phyloP scores from a whole-genome alignment of 257 asterid species.

The Salvia splendens region DNA sequence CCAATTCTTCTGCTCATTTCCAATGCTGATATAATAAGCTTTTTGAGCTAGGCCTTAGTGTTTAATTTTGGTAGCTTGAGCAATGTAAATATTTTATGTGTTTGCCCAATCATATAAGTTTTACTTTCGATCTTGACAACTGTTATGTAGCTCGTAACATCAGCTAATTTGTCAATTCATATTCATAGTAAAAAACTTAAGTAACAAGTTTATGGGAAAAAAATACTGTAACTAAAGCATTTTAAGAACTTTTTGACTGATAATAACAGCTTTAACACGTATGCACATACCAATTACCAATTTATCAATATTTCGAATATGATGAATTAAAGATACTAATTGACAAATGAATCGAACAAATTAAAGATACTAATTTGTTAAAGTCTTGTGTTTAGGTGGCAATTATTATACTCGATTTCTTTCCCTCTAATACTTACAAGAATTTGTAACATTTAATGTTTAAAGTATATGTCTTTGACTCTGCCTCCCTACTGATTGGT shows the following conservation, averaged over 20 bases:
- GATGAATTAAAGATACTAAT: too few relatives aligned
- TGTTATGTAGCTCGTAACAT: background rate
- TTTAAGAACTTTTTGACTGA: background rate
- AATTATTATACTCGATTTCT: too few relatives aligned
- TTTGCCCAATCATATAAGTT: background rate
- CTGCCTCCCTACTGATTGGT: background rate
- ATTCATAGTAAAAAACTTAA: constrained; percentile 20
- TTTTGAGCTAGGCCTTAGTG: background rate
- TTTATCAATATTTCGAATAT: too few relatives aligned
- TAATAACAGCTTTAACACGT: background rate
- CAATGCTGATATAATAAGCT: background rate
- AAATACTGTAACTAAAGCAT: background rate
- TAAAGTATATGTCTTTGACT: background rate
- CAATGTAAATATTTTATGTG: background rate
- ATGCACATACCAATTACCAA: background rate
- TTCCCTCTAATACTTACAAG: too few relatives aligned
- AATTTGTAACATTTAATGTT: too few relatives aligned
- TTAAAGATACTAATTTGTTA: too few relatives aligned
- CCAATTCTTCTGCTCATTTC: background rate
- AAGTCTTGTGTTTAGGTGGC: too few relatives aligned
- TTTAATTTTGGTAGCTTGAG: background rate
- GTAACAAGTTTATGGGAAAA: background rate
- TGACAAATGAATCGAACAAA: too few relatives aligned
- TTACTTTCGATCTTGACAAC: background rate
- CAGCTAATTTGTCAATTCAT: background rate